phyloP scores from a whole-genome alignment of 139 green algal genomes.

The Closterium sp. region DNA sequence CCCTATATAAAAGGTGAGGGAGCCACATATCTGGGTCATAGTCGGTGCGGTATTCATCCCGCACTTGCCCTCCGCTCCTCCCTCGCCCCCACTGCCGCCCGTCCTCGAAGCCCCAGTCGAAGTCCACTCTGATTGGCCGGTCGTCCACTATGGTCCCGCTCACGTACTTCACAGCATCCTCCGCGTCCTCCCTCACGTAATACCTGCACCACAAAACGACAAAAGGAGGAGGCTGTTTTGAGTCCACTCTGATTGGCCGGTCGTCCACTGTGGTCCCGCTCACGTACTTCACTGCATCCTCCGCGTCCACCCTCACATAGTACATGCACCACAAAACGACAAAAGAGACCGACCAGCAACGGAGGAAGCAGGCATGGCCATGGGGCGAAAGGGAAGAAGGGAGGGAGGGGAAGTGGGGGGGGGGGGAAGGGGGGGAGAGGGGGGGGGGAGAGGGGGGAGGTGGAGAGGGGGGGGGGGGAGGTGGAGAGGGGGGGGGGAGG shows the following conservation, averaged over 20 bases:
- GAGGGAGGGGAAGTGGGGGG: neutral
- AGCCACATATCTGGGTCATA: conserved; percentile 75
- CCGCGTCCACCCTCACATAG: conserved; percentile 69
- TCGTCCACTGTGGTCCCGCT: too few relatives aligned
- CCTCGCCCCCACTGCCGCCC: conserved; percentile 92
- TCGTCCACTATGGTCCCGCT: conserved; percentile 93
- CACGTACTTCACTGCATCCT: conserved; percentile 81
- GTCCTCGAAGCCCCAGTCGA: conserved; percentile 97
- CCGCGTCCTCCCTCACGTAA: conserved; percentile 69
- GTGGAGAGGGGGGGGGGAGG: neutral
- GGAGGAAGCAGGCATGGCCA: too few relatives aligned
- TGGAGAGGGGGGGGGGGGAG: neutral
- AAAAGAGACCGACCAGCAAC: neutral
- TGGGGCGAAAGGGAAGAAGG: too few relatives aligned
- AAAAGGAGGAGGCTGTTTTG: neutral
- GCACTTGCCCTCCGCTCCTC: conserved; percentile 78
- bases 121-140: conserved; percentile 87
- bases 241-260: too few relatives aligned
- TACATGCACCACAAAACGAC: conserved; percentile 44
- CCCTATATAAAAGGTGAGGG: too few relatives aligned
- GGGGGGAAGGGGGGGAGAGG: neutral
- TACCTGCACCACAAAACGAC: conserved; percentile 34
- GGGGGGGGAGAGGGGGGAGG: neutral
- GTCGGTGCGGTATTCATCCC: conserved; percentile 93
- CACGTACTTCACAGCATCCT: conserved; percentile 82